These are phyloP conservation scores for Colletotrichum cuscutae DNA, from an alignment of 2,329 filamentous ascomycete genomes.

Conservation along the genomic window DNA sequence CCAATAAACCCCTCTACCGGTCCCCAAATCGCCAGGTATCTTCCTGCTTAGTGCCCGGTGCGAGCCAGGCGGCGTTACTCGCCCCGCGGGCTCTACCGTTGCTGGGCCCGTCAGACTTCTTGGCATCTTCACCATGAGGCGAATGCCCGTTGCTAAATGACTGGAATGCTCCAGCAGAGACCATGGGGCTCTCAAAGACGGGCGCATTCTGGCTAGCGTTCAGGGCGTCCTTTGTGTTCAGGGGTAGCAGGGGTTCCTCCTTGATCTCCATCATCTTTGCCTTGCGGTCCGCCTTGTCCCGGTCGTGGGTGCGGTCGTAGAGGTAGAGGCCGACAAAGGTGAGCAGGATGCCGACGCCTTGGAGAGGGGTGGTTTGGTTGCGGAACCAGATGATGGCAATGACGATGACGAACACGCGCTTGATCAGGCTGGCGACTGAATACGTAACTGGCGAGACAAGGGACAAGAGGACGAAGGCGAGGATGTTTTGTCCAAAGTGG, in stretches of 20 bases:
- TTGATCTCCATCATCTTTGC: slow-evolving; percentile 72
- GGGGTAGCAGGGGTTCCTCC: slow-evolving; percentile 71
- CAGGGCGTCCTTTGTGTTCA: slow-evolving; percentile 59
- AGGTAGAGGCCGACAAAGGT: slow-evolving; percentile 95
- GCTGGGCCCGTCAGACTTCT: slow-evolving; percentile 64
- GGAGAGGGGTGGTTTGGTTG: slow-evolving; percentile 83
- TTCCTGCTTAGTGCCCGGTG: slow-evolving; percentile 85
- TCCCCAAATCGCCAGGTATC: slow-evolving; percentile 76
- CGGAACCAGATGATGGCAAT: slow-evolving; percentile 97
- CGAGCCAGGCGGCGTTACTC: slow-evolving; percentile 72
- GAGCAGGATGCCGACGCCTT: slow-evolving; percentile 85
- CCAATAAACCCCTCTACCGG: slow-evolving; percentile 37
- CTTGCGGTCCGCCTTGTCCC: slow-evolving; percentile 86
- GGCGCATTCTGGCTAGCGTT: slow-evolving; percentile 43
- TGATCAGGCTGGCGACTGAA: slow-evolving; percentile 94
- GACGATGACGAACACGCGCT: slow-evolving; percentile 96
- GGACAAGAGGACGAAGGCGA: slow-evolving; percentile 91
- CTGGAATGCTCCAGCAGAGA: slow-evolving; percentile 32
- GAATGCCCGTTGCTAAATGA: slow-evolving; percentile 59
- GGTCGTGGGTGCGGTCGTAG: slow-evolving; percentile 92
- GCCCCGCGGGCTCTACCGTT: slow-evolving; percentile 52
- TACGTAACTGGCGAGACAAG: slow-evolving; percentile 97
- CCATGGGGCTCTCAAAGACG: slow-evolving; percentile 51
- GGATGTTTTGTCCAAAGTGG: slow-evolving; percentile 95
- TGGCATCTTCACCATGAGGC: slow-evolving; percentile 58